phyloP scores from a whole-genome alignment of 352 stramenopile genomes.

The Globisporangium polare region DNA sequence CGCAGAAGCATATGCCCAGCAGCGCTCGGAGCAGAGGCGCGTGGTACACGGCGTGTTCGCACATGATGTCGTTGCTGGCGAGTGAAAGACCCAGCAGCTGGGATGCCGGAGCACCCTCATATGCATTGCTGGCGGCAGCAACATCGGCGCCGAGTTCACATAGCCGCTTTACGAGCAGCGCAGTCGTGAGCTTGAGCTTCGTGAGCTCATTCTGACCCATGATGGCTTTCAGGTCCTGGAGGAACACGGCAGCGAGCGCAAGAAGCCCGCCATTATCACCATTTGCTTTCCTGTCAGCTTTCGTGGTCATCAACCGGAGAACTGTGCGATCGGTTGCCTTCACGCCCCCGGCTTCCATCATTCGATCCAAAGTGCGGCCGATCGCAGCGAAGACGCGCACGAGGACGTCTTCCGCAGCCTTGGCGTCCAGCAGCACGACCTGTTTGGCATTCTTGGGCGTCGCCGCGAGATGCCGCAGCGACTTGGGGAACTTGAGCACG shows the following conservation, averaged over 20 bases:
- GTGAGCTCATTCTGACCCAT: slow-evolving; percentile 28
- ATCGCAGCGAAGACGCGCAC: slow-evolving; percentile 38
- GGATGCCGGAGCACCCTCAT: neutral
- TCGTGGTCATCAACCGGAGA: neutral
- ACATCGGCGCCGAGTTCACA: slow-evolving; percentile 21
- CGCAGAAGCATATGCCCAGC: slow-evolving; percentile 36
- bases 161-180: slow-evolving; percentile 37
- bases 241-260: slow-evolving; percentile 26
- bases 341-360: slow-evolving; percentile 5
- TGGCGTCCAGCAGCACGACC: slow-evolving; percentile 36
- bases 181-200: slow-evolving; percentile 40
- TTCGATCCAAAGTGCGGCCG: slow-evolving; percentile 22
- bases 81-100: slow-evolving; percentile 16
- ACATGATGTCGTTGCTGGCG: slow-evolving; percentile 44
- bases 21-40: slow-evolving; percentile 47
- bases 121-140: neutral
- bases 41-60: slow-evolving; percentile 67
- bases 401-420: slow-evolving; percentile 35
- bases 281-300: neutral
- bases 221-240: slow-evolving; percentile 30
- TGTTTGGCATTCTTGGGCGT: slow-evolving; percentile 20
- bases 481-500: slow-evolving; percentile 32
- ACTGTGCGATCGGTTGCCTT: slow-evolving; percentile 20
- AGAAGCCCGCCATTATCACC: slow-evolving; percentile 16
- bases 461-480: slow-evolving; percentile 29